Evolutionary conservation across 495 filamentous ascomycete genomes (phyloP), one percentile per base, ranked within the genome.

Genomic region (Xylona heveae): DNA sequence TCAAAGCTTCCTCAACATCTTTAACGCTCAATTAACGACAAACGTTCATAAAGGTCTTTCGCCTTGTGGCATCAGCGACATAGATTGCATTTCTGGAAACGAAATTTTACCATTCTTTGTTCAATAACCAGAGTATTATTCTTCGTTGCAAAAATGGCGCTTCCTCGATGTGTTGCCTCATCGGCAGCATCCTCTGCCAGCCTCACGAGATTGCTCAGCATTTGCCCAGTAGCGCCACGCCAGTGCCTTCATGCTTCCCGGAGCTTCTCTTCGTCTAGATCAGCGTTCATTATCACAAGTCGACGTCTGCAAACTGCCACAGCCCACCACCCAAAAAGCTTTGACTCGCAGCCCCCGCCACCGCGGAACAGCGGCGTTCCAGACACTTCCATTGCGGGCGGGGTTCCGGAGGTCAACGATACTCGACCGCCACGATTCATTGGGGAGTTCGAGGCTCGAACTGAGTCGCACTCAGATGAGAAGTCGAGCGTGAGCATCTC

Each of bases 291-390:
- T 66, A 67, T 13, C 68, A 62, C 15, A 37, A 68, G 68, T 42
- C 60, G 74, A 30, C 70, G 70, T 29, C 64, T 80, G 44, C 69
- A 74, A 42, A 72, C 75, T n/a, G 65, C 66, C 4, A 71, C 77
- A 20, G 66, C 76, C 38, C 83, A 82, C 52, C 78, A 73, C 37
- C 76, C 82, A 16, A 74, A 80, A 43, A 57, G 66, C 6, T 57
- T 91, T 12, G 57, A 70, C 3, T 55, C 64, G 4, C 62, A 64
- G 31, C 69, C 75, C 22, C 56, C 66, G 12, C 62, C 70, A 31
- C 75, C 77, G 25, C 71, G 74, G 35, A 79, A 71, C 52, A 53
- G 63, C 14, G 62, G 67, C 13, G 54, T 61, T 21, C 64, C 68
- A 25, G 72, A 84, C 36, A 72, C 66, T 9, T 79, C 77, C 18